Evolutionary conservation across 164 flowering plant genomes (phyloP).

Genomic region (Buxus sempervirens): DNA sequence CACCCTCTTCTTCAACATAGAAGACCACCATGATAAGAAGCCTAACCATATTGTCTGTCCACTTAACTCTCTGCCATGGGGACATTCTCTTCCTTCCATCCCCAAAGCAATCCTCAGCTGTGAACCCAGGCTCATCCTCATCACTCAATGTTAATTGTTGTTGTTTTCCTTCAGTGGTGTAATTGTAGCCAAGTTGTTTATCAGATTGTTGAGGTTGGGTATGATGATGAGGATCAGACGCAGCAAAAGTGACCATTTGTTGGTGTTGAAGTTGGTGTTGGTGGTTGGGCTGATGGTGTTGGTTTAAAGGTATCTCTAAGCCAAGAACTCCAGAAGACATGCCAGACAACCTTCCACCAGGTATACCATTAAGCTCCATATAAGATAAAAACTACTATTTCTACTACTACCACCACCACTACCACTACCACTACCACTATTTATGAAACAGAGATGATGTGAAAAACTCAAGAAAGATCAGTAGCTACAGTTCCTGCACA

Average conservation of each 20-base stretch:
- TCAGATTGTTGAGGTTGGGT: conserved; percentile 27
- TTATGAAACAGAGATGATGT: not conserved
- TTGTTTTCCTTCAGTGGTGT: conserved; percentile 27
- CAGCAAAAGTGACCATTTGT: conserved; percentile 25
- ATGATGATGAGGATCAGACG: conserved; percentile 28
- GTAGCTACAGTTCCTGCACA: not conserved
- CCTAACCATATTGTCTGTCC: conserved; percentile 81
- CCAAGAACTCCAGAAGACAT: conserved; percentile 44
- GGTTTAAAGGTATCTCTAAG: conserved; percentile 53
- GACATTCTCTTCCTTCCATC: conserved; percentile 45
- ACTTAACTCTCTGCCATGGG: conserved; percentile 86
- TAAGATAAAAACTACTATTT: not conserved
- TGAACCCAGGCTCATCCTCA: conserved; percentile 44
- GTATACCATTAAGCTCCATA: conserved; percentile 43
- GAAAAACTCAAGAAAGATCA: not conserved
- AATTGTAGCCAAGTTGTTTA: conserved; percentile 23
- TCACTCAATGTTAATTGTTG: conserved; percentile 35
- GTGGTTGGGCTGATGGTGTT: conserved; percentile 14
- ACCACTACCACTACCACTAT: not conserved
- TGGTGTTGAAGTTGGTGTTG: conserved; percentile 28
- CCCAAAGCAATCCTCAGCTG: conserved; percentile 26
- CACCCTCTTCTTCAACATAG: conserved; percentile 43
- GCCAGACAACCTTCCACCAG: conserved; percentile 41
- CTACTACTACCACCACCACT: not conserved
- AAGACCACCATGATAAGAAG: conserved; percentile 45